Evolutionary conservation across 192 early-diverging fungal species (phyloP), one percentile per base, ranked within the genome.

Genomic region (Coemansia sp.): DNA sequence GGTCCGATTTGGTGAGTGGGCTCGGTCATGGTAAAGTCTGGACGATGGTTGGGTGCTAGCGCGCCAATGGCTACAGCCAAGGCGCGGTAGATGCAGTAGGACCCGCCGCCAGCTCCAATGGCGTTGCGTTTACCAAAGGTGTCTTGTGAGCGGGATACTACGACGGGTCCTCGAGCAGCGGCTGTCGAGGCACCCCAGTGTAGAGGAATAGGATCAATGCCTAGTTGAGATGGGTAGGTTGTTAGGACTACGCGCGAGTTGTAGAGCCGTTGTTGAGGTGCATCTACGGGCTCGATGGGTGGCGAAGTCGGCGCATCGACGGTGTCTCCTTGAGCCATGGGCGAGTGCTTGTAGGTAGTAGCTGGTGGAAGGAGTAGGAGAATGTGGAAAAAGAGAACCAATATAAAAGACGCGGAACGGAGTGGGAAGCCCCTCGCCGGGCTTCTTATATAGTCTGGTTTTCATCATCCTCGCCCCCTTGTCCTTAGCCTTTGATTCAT

Each of bases 81-180:
- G 8, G 94, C 92, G 57, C 93, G 92, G 78, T 96, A 98, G 53
- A 96, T 88, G 67, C 90, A 93, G 76, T 98, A 96, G 8, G 94
- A 88, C 7, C 94, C 96, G 62, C 94, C 94, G 76, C 95, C 91
- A 2, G 96, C 96, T 57, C 96, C 96, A 60, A 95, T 93, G n/a
- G 96, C 96, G 84, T 98, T 98, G 72, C 95, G 84, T 55, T 93
- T 80, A 57, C 91, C 89, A 44, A 98, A 86, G 6, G 89, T 90
- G 55, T 84, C 78, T 14, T 90, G 86, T 59, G 90, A 87, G 23
- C 92, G 88, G 38, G 94, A 96, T 7, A 89, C 91, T 28, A 96
- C 85, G 38, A 98, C 85, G n/a, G 96, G 94, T 0, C 96, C 96
- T 63, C 96, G 91, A 37, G 75, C 72, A n/a, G 73, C 70, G 6